Percentiles rank a stretch among this genome's conserved stretches.
Conservation (phyloP, 1,284 basidiomycete species). For the Afroboletus lepidellus region DNA sequence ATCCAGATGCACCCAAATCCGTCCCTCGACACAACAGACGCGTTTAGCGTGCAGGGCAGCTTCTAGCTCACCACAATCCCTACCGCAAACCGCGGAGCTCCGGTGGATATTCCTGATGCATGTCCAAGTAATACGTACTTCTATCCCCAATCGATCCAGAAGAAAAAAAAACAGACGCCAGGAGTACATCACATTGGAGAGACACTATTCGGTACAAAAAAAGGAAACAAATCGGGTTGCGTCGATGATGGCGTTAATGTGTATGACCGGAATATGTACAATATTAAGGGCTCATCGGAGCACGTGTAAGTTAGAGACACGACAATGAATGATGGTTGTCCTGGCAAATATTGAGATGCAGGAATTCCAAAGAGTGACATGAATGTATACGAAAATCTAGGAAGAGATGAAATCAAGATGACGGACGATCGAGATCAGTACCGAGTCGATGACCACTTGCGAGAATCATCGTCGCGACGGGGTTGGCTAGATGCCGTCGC, state of each 20-base stretch:
- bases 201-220: conserved; percentile 27
- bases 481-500: conserved; percentile 25
- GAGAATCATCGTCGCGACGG: conserved; percentile 41
- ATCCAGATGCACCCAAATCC: conserved; percentile 24
- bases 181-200: conserved; percentile 31
- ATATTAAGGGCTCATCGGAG: conserved; percentile 34
- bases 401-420: conserved; percentile 37
- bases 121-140: conserved; percentile 12
- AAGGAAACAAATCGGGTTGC: conserved; percentile 24
- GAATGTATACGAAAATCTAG: conserved; percentile 37
- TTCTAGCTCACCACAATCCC: conserved; percentile 7
- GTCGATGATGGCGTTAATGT: conserved; percentile 32
- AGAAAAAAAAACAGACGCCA: conserved; percentile 11
- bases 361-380: conserved; percentile 37
- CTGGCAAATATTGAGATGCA: conserved; percentile 35
- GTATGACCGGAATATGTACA: conserved; percentile 36
- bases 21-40: conserved; percentile 3
- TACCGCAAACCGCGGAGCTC: conserved; percentile 32
- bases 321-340: conserved; percentile 41
- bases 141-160: conserved; percentile 20
- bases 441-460: conserved; percentile 46
- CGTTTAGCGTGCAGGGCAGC: conserved; percentile 4
- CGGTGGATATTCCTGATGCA: conserved; percentile 16
- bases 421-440: conserved; percentile 45
- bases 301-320: conserved; percentile 36